These are phyloP conservation scores for Paragyromitra xinjiangensis DNA, from an alignment of 495 filamentous ascomycete genomes.

Conservation along the genomic window DNA sequence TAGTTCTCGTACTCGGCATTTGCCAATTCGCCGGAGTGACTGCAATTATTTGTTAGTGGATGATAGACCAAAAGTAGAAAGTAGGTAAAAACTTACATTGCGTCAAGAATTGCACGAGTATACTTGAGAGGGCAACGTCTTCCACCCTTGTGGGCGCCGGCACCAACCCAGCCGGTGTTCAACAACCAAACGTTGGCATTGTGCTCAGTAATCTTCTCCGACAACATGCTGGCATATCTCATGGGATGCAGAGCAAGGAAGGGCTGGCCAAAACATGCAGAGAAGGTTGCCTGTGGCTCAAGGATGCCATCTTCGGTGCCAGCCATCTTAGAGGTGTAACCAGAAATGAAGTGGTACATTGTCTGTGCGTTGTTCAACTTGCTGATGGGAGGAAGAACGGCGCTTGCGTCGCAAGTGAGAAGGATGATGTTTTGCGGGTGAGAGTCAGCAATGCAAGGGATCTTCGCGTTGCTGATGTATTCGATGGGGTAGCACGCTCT, in stretches of 20 bases:
- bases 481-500: conserved; percentile 97
- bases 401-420: conserved; percentile 95
- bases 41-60: conserved; percentile 24
- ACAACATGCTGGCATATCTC: conserved; percentile 97
- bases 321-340: conserved; percentile 99
- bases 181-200: conserved; percentile 97
- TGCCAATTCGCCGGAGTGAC: conserved; percentile 90
- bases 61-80: not conserved
- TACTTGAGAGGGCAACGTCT: conserved; percentile 99
- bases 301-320: conserved; percentile 96
- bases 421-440: conserved; percentile 98
- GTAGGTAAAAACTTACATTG: conserved; percentile 65
- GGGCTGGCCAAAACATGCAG: conserved; percentile 98
- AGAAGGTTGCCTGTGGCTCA: conserved; percentile 98
- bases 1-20: conserved; percentile 93
- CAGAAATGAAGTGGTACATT: conserved; percentile 99
- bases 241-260: conserved; percentile 99
- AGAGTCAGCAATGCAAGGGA: conserved; percentile 84
- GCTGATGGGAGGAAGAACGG: conserved; percentile 96
- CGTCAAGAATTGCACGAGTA: conserved; percentile 96
- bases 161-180: conserved; percentile 99
- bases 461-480: conserved; percentile 98
- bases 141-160: conserved; percentile 90
- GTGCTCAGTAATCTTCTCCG: conserved; percentile 95
- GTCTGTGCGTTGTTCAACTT: conserved; percentile 95